Base-by-base conservation (phyloP, 257 asterid species). In the Nicotiana noctiflora region DNA sequence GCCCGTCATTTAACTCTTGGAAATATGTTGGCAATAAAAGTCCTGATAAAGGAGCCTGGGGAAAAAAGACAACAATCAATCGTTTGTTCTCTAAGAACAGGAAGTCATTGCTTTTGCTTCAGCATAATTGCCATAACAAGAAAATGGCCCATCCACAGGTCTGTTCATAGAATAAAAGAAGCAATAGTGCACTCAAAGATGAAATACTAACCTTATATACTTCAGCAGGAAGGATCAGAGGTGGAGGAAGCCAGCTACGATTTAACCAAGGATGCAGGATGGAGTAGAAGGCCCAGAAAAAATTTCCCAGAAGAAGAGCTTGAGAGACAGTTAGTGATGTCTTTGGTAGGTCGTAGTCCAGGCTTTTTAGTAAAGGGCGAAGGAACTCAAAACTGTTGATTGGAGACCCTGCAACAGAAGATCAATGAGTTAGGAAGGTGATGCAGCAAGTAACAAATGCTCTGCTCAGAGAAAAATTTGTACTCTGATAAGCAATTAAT, bases 221-320 rank as follows among this genome's bases (percentile, higher is more conserved):
- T 89, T 95, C 99, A 86, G 98, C 90, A 55, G 99, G 98, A 89
- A 96, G 98, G 80, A 96, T 88, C 77, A 96, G 84, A 67, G 97
- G 98, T 77, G 90, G 95, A 82, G 99, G 98, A 83, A 96, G 92
- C 99, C 99, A 94, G 83, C 80, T 82, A 62, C 84, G 78, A 79
- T 57, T 83, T 70, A 94, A 87, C 90, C 89, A 94, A 11, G 99
- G 98, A 82, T 90, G 89, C 86, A 96, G 60, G 80, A 94, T 55
- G 5, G 95, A 80, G 87, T 94, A 94, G 27, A 94, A 68, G 80
- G 75, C 92, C 88, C 90, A 86, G 81, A 90, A 89, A 53, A 90
- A 2, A 78, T 90, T 92, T 56, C 97, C 99, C n/a, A 96, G 81
- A 80, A 89, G 32, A 83, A 95, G 96, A 57, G 97, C 98, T 75